phyloP scores from a whole-genome alignment of 495 filamentous ascomycete species.

The Lasiosphaeria hispida region DNA sequence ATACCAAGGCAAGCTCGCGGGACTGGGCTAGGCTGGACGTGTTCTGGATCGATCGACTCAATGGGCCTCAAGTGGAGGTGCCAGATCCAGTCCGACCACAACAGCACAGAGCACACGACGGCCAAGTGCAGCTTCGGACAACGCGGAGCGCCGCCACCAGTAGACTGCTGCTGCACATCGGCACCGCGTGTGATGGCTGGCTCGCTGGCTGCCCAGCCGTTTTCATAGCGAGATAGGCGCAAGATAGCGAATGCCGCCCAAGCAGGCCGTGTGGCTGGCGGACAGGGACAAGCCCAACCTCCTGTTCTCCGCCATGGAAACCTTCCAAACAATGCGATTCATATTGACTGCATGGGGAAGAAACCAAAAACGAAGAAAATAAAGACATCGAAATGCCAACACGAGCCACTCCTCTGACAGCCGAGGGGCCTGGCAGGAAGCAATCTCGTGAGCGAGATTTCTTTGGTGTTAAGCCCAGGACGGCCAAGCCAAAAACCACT shows the following conservation, averaged over 20 bases:
- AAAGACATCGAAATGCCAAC: conserved; percentile 5
- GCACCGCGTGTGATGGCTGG: background rate
- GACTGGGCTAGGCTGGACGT: background rate
- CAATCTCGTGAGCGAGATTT: conserved; percentile 20
- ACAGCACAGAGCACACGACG: background rate
- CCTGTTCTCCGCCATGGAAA: background rate
- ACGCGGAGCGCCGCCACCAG: background rate
- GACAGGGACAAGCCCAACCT: background rate
- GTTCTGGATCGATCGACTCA: conserved; percentile 5
- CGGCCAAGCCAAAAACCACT: conserved; percentile 1
- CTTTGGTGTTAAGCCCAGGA: conserved; percentile 4
- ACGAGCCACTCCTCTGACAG: conserved; percentile 3
- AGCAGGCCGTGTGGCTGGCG: background rate
- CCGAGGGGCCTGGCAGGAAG: conserved; percentile 4
- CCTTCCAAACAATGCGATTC: background rate
- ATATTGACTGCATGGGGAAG: background rate
- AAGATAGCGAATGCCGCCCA: too few relatives aligned
- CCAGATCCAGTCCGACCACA: background rate
- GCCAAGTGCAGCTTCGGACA: background rate
- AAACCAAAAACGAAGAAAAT: background rate
- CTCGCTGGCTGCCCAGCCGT: background rate
- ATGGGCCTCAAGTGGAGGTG: background rate
- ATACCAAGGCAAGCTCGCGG: background rate
- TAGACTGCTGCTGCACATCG: background rate
- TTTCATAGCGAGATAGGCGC: too few relatives aligned